Conservation (phyloP, 169 alveolate genomes). For the Plasmodium coatneyi region DNA sequence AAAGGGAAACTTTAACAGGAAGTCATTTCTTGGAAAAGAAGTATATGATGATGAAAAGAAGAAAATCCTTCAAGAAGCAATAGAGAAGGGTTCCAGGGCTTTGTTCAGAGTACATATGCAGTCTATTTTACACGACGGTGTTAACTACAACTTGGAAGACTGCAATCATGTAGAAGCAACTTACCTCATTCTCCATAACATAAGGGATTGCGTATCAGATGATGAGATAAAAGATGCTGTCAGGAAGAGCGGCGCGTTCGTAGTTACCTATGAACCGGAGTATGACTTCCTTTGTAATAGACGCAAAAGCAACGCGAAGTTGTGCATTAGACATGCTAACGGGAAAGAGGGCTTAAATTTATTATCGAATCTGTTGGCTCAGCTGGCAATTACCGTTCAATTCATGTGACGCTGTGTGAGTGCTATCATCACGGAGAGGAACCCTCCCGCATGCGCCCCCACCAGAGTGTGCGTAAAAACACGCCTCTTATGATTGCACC, state of each 20-base stretch:
- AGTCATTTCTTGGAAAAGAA: constrained; percentile 46
- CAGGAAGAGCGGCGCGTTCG: constrained; percentile 37
- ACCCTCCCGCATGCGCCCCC: background rate
- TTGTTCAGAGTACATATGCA: constrained; percentile 39
- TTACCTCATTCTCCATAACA: constrained; percentile 18
- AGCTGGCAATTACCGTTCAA: constrained; percentile 26
- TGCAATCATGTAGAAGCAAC: constrained; percentile 34
- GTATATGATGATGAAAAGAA: constrained; percentile 30
- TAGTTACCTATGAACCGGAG: constrained; percentile 66
- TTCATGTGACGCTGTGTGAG: background rate
- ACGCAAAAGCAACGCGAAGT: constrained; percentile 69
- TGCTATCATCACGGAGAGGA: background rate
- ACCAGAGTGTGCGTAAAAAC: background rate
- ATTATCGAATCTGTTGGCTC: constrained; percentile 7
- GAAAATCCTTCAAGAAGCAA: constrained; percentile 56
- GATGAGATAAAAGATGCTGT: constrained; percentile 45
- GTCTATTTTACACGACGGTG: constrained; percentile 43
- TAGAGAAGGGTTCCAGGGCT: constrained; percentile 44
- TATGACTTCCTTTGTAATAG: constrained; percentile 43
- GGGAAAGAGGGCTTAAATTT: constrained; percentile 37
- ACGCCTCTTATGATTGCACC: background rate
- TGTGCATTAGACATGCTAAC: constrained; percentile 41
- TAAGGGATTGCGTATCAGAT: constrained; percentile 55
- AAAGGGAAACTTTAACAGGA: constrained; percentile 56
- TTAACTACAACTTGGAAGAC: background rate